Evolutionary conservation across 768 basidiomycete species (phyloP), one percentile per base, ranked within the genome.

Genomic region (Tylopilus sp.): DNA sequence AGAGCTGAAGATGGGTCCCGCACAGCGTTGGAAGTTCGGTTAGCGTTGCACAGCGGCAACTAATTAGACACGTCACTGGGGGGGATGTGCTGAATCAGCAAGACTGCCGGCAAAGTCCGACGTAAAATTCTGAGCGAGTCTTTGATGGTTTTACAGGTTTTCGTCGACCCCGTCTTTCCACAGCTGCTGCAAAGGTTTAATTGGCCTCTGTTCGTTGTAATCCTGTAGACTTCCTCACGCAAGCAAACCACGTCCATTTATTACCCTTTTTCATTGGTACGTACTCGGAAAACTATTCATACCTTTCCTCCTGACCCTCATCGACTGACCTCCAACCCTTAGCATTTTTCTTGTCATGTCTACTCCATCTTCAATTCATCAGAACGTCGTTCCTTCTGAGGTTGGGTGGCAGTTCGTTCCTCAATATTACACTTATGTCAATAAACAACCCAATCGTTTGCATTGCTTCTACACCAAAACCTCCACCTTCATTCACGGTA

Each of bases 321-420:
- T 33, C 31, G 31, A 33, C 16, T 16, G 34, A 36, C 42, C 14
- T 17, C 9, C 45, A 28, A 31, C 43, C 52, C 44, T 34, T 33
- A 69, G 68, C 68, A 69, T 67, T 64, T 70, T 60, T 58, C 51
- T 52, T 56, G 48, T 67, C 68, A 76, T 74, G 72, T 73, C 78
- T 62, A 59, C 73, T 57, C 58, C 74, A 69, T 63, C 81, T 64
- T 57, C 72, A 63, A 66, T 73, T 63, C 81, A 82, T 68, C 78
- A 77, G 72, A 81, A 78, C 68, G 85, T 90, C 77, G 77, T 87
- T 78, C 89, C 89, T 72, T 92, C 87, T 63, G 92, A 97, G 77
- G 95, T 98, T 69, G 94, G 95, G 75, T 98, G 94, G 93, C 94
- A 98, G 75, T 98, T 98, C 77, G 94, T 97, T 63, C 92, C 93